These are phyloP conservation scores for Xylariaceae sp. DNA, from an alignment of 2,329 filamentous ascomycete species.

Conservation along the genomic window DNA sequence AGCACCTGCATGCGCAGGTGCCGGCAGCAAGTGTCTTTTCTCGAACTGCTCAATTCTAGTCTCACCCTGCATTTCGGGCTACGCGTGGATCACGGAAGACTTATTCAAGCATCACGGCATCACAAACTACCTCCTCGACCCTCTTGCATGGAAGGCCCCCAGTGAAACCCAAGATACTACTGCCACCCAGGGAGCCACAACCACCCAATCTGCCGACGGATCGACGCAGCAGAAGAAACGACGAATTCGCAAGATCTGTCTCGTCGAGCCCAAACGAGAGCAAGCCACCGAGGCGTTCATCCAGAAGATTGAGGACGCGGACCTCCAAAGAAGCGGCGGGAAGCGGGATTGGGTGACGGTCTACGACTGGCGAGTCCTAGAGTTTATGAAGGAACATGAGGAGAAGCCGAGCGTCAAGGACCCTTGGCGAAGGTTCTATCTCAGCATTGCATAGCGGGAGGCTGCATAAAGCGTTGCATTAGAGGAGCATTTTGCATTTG, in stretches of 20 bases:
- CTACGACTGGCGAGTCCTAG: slow-evolving; percentile 46
- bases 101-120: slow-evolving; percentile 43
- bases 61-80: slow-evolving; percentile 37
- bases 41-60: slow-evolving; percentile 37
- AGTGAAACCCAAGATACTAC: background rate
- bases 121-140: slow-evolving; percentile 29
- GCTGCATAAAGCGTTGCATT: slow-evolving; percentile 6
- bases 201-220: background rate
- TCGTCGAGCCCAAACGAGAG: slow-evolving; percentile 38
- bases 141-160: slow-evolving; percentile 32
- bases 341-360: slow-evolving; percentile 37
- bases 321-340: slow-evolving; percentile 25
- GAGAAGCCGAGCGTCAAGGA: slow-evolving; percentile 32
- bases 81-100: slow-evolving; percentile 34
- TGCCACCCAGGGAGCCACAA: background rate
- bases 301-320: slow-evolving; percentile 28
- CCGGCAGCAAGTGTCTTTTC: slow-evolving; percentile 36
- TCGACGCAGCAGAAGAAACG: slow-evolving; percentile 1
- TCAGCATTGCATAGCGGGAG: slow-evolving; percentile 36
- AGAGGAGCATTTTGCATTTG: background rate
- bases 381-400: slow-evolving; percentile 39
- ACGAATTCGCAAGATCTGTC: slow-evolving; percentile 30
- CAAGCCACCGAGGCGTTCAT: slow-evolving; percentile 34
- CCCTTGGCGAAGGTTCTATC: slow-evolving; percentile 43
- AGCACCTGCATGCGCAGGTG: slow-evolving; percentile 34